Evolutionary conservation across 75 land plant genomes (phyloP), one percentile per base, ranked within the genome.

Genomic region (Sequoia sempervirens): DNA sequence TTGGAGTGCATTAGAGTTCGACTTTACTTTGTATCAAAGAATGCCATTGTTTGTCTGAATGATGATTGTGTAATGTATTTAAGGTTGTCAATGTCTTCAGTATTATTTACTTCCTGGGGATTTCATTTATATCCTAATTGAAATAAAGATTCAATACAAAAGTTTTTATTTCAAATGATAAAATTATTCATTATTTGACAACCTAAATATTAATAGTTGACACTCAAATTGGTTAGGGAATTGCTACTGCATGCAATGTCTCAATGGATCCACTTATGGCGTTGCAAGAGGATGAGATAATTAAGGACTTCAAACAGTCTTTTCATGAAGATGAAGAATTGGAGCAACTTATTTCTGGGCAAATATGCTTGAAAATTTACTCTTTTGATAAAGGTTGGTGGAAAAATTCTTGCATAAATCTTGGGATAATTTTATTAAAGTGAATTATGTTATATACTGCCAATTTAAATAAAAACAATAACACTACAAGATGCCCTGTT

Each of bases 231-330:
- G 26, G 43, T 75, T 75, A 96, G 98, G 92, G 94, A 74, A 86
- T 96, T 64, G 97, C 98, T 75, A 87, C 85, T 88, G 97, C 95
- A 23, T 95, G 93, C 86, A 86, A 87, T 43, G 90, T 95, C 61
- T 81, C 84, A 15, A 81, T 80, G 30, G 81, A 88, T n/a, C 74
- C 85, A 78, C 82, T 50, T 30, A 78, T 91, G 66, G 92, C 85
- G 43, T 75, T 95, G 78, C 66, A 86, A 61, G 92, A 91, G 61
- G 81, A 90, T 54, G 98, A 95, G 56, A 56, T 80, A 4, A 68
- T 85, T 64, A 78, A 82, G n/a, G 92, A 87, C 82, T 82, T 69
- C 84, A 91, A 88, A 83, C 45, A 66, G 75, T 52, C 38, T 40
- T 91, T 87, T 81, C 82, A 80, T 85, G 98, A 95, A 73, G 95